Percentiles rank a stretch among this genome's conserved stretches.
Conservation (phyloP, 345 rosid genomes). For the Eucalyptus cloeziana region DNA sequence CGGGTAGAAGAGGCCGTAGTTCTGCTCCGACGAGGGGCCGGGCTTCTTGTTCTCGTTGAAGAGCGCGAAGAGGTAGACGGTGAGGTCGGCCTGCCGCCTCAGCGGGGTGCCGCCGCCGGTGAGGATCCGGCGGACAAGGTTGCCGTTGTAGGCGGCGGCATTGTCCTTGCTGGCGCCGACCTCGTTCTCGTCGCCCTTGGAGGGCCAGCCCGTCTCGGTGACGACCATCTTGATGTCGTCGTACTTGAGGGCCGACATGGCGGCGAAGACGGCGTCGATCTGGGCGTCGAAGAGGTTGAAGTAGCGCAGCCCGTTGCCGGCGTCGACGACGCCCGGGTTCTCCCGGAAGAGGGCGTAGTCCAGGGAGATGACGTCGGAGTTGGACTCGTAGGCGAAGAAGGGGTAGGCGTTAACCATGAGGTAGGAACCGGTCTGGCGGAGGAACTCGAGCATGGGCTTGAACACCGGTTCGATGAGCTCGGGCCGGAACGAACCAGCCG, state of each 20-base stretch:
- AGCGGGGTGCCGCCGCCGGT: conserved; percentile 88
- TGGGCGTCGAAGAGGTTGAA: conserved; percentile 92
- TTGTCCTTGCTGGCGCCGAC: conserved; percentile 54
- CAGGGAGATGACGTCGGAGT: conserved; percentile 81
- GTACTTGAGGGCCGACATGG: conserved; percentile 65
- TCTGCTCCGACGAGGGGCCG: conserved; percentile 86
- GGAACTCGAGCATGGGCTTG: conserved; percentile 70
- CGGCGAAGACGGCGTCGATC: conserved; percentile 93
- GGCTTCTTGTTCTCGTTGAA: conserved; percentile 76
- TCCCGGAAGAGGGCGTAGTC: conserved; percentile 86
- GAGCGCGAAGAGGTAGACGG: conserved; percentile 83
- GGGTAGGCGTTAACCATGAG: conserved; percentile 96
- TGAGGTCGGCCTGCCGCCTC: conserved; percentile 68
- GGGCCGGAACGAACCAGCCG: conserved; percentile 81
- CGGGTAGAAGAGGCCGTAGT: conserved; percentile 91
- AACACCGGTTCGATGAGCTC: conserved; percentile 65
- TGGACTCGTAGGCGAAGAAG: conserved; percentile 84
- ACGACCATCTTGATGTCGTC: conserved; percentile 61
- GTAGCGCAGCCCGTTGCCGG: conserved; percentile 73
- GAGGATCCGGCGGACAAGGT: conserved; percentile 64
- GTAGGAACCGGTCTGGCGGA: conserved; percentile 77
- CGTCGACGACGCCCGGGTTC: conserved; percentile 83
- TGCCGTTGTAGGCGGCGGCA: conserved; percentile 90
- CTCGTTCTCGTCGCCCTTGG: conserved; percentile 76
- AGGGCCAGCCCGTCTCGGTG: conserved; percentile 97